Evolutionary conservation across 2,329 filamentous ascomycete genomes (phyloP).

Genomic region (Ceratocystis huliohia): DNA sequence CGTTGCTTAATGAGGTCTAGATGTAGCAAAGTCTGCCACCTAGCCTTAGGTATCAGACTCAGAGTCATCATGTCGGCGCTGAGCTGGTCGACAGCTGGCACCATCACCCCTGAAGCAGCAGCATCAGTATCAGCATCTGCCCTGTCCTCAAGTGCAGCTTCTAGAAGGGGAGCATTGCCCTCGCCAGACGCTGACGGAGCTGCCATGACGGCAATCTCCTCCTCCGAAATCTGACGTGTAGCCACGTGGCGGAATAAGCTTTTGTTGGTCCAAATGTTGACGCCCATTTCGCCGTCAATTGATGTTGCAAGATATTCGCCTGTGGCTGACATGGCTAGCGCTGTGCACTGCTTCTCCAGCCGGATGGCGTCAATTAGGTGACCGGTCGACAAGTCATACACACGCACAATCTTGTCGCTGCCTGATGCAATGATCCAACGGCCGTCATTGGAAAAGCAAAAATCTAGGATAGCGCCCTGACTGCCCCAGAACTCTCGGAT

Average conservation of each 20-base stretch:
- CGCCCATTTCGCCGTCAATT: constrained; percentile 66
- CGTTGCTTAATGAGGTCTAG: constrained; percentile 84
- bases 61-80: constrained; percentile 74
- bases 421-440: constrained; percentile 87
- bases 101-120: constrained; percentile 40
- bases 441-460: constrained; percentile 83
- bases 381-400: constrained; percentile 93
- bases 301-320: constrained; percentile 92
- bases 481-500: constrained; percentile 90
- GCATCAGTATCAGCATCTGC: constrained; percentile 39
- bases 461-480: constrained; percentile 59
- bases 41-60: constrained; percentile 74
- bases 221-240: constrained; percentile 70
- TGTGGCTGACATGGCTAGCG: constrained; percentile 74
- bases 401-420: constrained; percentile 63
- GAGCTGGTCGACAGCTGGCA: constrained; percentile 58
- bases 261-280: constrained; percentile 95
- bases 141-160: constrained; percentile 37
- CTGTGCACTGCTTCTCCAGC: constrained; percentile 64
- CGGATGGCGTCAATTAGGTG: constrained; percentile 89
- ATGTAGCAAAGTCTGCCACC: constrained; percentile 90
- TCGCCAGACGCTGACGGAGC: constrained; percentile 73
- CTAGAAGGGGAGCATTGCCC: constrained; percentile 57
- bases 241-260: constrained; percentile 80
- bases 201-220: constrained; percentile 51